Evolutionary conservation across 352 stramenopile genomes (phyloP).

Genomic region (Phytopythium boreale): DNA sequence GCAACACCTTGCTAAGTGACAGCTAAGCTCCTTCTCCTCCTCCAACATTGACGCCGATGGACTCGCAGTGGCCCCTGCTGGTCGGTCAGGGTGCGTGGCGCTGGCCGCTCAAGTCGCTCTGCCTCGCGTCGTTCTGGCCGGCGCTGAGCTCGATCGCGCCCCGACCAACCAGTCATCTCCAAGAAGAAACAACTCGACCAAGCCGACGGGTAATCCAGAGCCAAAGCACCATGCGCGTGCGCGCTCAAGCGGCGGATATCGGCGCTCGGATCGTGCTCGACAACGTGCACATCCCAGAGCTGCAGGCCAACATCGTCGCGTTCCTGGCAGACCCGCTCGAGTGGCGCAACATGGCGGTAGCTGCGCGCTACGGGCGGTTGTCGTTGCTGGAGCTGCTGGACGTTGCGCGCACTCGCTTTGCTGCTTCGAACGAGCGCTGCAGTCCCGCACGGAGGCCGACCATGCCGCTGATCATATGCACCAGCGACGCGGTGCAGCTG

Average conservation of each 20-base stretch:
- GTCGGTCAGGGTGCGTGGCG: not conserved
- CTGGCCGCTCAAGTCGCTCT: conserved; percentile 1
- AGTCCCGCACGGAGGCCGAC: too few species aligned
- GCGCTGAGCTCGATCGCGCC: not conserved
- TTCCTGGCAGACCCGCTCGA: conserved; percentile 3
- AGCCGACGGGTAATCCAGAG: not conserved
- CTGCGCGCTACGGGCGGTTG: conserved; percentile 4
- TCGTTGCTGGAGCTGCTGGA: conserved; percentile 3
- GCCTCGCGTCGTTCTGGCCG: not conserved
- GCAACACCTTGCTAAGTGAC: too few species aligned
- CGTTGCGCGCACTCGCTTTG: not conserved
- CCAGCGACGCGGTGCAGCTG: not conserved
- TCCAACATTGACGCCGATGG: not conserved
- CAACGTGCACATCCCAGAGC: not conserved
- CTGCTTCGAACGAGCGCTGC: not conserved
- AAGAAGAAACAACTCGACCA: not conserved
- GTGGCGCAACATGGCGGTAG: conserved; percentile 6
- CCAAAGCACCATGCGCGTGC: not conserved
- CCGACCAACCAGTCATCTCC: not conserved
- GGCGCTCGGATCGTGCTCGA: not conserved
- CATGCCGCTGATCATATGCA: not conserved
- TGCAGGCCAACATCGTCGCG: not conserved
- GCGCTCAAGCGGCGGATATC: not conserved
- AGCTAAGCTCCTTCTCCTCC: not conserved
- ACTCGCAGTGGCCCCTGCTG: not conserved